Evolutionary conservation across 78 protist genomes (phyloP).

Genomic region (Salpingoeca rosetta): DNA sequence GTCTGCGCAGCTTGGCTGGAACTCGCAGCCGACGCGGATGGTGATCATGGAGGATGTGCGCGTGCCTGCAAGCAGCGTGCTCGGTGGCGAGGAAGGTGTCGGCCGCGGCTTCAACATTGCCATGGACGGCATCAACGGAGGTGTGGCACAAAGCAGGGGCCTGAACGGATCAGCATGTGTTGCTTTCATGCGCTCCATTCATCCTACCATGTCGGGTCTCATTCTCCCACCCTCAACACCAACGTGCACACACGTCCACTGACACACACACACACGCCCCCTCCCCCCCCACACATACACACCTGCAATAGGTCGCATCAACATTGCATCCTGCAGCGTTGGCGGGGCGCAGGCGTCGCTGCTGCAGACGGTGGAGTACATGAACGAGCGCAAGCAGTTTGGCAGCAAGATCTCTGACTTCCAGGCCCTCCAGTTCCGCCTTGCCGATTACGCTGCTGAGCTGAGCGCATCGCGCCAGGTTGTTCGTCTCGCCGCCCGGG

Average conservation of each 20-base stretch:
- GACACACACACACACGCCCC: too few relatives aligned
- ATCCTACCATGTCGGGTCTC: too few relatives aligned
- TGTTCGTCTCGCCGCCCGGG: conserved; percentile 50
- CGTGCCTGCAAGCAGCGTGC: conserved; percentile 62
- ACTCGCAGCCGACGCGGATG: conserved; percentile 62
- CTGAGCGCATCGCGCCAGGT: conserved; percentile 65
- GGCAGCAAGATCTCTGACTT: conserved; percentile 42
- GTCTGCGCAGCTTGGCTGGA: conserved; percentile 47
- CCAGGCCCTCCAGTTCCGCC: conserved; percentile 66
- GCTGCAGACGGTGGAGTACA: conserved; percentile 47
- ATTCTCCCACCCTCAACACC: too few relatives aligned
- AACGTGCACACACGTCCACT: too few relatives aligned
- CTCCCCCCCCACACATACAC: too few relatives aligned
- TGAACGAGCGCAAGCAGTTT: conserved; percentile 69
- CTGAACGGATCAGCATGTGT: conserved; percentile 9
- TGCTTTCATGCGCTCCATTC: not conserved
- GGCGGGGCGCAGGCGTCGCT: conserved; percentile 74
- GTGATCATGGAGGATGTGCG: conserved; percentile 62
- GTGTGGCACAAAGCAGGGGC: not conserved
- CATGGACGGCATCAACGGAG: conserved; percentile 89
- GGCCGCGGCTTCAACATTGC: conserved; percentile 91
- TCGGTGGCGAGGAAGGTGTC: conserved; percentile 73
- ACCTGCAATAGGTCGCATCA: conserved; percentile 14
- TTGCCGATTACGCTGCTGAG: conserved; percentile 76
- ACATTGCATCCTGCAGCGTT: conserved; percentile 57